These are phyloP conservation scores for Haplosporangium sp. DNA, from an alignment of 371 early-diverging fungal species.

Conservation along the genomic window DNA sequence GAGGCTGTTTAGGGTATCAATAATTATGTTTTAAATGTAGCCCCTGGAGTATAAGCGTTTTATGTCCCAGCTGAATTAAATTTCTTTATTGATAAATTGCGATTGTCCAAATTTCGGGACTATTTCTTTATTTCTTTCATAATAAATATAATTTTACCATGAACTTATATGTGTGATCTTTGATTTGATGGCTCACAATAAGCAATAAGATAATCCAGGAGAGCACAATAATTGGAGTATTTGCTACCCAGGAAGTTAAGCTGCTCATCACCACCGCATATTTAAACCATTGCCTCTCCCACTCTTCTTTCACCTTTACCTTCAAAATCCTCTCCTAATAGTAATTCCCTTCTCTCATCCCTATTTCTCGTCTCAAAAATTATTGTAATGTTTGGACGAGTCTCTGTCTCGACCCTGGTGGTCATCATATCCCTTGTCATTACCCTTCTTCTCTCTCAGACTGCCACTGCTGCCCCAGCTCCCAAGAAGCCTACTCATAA, in stretches of 20 bases:
- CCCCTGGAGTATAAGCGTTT: too few relatives aligned
- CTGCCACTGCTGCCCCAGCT: not conserved
- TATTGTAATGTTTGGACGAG: constrained; percentile 14
- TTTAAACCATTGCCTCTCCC: not conserved
- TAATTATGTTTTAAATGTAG: too few relatives aligned
- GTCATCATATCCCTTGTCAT: constrained; percentile 23
- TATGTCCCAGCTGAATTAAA: too few relatives aligned
- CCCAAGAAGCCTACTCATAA: constrained; percentile 11
- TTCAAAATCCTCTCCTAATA: not conserved
- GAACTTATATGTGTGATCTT: not conserved
- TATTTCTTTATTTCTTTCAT: too few relatives aligned
- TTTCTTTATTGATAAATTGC: not conserved
- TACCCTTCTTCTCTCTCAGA: constrained; percentile 20
- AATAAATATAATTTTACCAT: too few relatives aligned
- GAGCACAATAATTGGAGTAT: not conserved
- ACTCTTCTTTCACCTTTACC: not conserved
- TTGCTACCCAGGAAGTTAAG: not conserved
- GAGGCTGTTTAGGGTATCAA: too few relatives aligned
- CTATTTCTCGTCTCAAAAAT: not conserved
- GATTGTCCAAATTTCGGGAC: not conserved
- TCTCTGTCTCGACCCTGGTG: constrained; percentile 27
- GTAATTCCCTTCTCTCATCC: not conserved
- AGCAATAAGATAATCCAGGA: not conserved
- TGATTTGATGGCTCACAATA: constrained; percentile 4
- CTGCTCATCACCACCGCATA: not conserved